phyloP scores from a whole-genome alignment of 139 green algal species.

The Asterochloris erici region DNA sequence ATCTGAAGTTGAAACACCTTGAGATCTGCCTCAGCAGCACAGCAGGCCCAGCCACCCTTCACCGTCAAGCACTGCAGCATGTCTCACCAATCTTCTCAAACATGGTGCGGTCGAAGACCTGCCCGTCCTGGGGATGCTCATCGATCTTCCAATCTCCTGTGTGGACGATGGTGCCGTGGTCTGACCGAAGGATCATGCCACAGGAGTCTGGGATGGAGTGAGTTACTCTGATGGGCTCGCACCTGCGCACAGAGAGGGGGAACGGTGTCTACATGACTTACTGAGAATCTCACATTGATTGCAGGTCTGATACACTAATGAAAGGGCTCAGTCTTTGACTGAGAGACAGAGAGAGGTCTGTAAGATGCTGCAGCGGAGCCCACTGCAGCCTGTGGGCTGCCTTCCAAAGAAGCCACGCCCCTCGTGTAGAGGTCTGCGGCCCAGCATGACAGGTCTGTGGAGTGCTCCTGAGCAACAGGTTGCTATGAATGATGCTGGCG shows the following conservation, averaged over 20 bases:
- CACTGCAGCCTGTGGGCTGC: too few species aligned
- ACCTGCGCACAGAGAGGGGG: constrained; percentile 36
- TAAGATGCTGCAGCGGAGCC: too few species aligned
- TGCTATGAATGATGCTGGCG: too few species aligned
- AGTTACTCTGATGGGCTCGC: constrained; percentile 88
- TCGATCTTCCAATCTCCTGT: constrained; percentile 99
- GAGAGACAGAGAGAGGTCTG: background rate
- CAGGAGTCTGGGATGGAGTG: constrained; percentile 99
- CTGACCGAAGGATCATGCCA: constrained; percentile 84
- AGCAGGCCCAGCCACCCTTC: too few species aligned
- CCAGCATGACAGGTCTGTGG: too few species aligned
- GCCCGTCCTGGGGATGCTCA: constrained; percentile 89
- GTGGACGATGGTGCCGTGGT: constrained; percentile 92
- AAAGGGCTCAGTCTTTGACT: constrained; percentile 87
- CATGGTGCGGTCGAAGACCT: constrained; percentile 83
- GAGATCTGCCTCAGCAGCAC: too few species aligned
- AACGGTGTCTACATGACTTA: constrained; percentile 84
- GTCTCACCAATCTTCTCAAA: constrained; percentile 76
- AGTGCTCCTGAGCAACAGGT: too few species aligned
- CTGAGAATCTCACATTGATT: constrained; percentile 86
- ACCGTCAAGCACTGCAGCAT: background rate
- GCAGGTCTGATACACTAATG: constrained; percentile 87
- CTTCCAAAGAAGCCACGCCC: background rate
- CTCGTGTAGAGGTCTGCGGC: background rate
- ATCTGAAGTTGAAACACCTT: too few species aligned